phyloP scores from a whole-genome alignment of 176 grass and related monocot genomes.

The Paspalum vaginatum region DNA sequence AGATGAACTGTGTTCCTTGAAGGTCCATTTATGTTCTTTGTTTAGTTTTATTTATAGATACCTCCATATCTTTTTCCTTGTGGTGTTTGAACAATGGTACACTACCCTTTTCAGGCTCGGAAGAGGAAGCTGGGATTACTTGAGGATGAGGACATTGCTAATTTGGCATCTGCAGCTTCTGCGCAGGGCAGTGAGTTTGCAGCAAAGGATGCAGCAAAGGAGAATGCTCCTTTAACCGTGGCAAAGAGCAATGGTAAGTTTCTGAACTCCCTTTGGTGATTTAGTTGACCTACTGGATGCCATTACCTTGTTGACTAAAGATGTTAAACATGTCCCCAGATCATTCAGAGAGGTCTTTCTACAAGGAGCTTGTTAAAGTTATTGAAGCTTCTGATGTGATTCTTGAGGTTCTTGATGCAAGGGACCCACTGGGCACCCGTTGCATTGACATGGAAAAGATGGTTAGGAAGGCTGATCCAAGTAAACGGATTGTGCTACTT shows the following conservation, averaged over 20 bases:
- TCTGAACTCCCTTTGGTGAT: not conserved
- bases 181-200: slow-evolving; percentile 45
- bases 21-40: slow-evolving; percentile 12
- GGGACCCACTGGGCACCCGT: slow-evolving; percentile 74
- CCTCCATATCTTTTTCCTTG: not conserved
- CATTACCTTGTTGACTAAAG: not conserved
- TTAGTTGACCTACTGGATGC: slow-evolving; percentile 4
- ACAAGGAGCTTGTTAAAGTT: slow-evolving; percentile 97
- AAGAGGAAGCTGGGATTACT: slow-evolving; percentile 81
- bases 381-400: slow-evolving; percentile 91
- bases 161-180: slow-evolving; percentile 56
- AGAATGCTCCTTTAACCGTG: slow-evolving; percentile 31
- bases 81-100: not conserved
- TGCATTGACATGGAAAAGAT: slow-evolving; percentile 90
- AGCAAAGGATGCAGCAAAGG: slow-evolving; percentile 48
- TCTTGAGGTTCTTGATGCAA: slow-evolving; percentile 92
- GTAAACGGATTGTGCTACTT: slow-evolving; percentile 82
- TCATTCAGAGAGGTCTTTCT: slow-evolving; percentile 93
- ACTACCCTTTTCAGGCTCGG: slow-evolving; percentile 52
- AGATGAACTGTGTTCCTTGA: not conserved
- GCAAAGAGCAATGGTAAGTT: slow-evolving; percentile 72
- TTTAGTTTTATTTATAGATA: not conserved
- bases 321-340: slow-evolving; percentile 43
- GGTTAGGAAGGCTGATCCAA: slow-evolving; percentile 75
- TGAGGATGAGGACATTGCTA: slow-evolving; percentile 63